Conservation (phyloP, 495 filamentous ascomycete species). For the Letharia lupina region DNA sequence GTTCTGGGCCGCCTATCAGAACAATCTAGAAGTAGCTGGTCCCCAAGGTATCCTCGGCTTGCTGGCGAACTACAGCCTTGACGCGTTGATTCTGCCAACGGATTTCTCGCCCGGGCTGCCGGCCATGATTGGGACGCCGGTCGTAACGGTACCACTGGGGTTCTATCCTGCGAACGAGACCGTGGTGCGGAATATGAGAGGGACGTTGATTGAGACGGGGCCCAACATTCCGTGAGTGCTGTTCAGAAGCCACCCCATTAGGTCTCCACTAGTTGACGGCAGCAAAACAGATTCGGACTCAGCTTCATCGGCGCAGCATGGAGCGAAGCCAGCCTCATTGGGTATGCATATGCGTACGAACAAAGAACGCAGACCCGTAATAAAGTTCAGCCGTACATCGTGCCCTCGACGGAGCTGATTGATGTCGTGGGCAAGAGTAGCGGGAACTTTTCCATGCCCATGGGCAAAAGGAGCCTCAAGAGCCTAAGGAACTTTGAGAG, state of each 20-base stretch:
- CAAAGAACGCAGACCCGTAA: conserved; percentile 49
- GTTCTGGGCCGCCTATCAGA: conserved; percentile 39
- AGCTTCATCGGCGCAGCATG: conserved; percentile 50
- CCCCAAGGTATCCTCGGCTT: conserved; percentile 44
- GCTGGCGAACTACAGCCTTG: conserved; percentile 37
- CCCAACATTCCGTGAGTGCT: conserved; percentile 39
- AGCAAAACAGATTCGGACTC: conserved; percentile 40
- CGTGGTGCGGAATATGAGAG: conserved; percentile 32
- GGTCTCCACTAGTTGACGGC: neutral
- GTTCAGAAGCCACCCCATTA: neutral
- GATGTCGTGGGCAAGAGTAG: conserved; percentile 30
- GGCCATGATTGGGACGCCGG: conserved; percentile 42
- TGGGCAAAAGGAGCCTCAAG: neutral
- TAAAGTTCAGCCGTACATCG: conserved; percentile 40
- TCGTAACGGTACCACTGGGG: conserved; percentile 47
- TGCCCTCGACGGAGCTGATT: conserved; percentile 40
- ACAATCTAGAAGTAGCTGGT: conserved; percentile 39
- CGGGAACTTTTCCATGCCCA: neutral
- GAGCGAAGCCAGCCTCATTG: conserved; percentile 48
- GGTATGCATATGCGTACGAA: conserved; percentile 61
- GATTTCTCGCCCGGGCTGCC: conserved; percentile 35
- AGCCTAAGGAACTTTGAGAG: conserved; percentile 1
- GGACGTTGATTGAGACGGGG: conserved; percentile 35
- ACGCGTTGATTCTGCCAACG: conserved; percentile 47
- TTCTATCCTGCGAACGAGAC: conserved; percentile 40